Base-by-base conservation (phyloP, 495 filamentous ascomycete genomes). In the Hypoxylon intermedium region DNA sequence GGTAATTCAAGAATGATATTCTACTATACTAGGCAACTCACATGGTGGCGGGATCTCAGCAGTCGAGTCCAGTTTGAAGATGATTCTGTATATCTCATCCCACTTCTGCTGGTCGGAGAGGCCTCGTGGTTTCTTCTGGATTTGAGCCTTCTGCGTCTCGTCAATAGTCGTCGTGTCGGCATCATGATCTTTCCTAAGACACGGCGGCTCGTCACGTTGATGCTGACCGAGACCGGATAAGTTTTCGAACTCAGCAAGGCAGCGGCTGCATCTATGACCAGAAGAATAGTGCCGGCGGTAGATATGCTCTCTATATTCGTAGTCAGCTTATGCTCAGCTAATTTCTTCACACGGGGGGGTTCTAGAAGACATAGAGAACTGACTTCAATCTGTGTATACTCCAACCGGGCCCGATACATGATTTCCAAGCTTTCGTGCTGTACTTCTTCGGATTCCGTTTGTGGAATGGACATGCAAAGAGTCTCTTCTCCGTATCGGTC, bases 391-490 rank as follows among this genome's bases (percentile, higher is more conserved):
- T 66, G 6, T 38, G 31, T 47, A 66, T 61, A 6, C 13, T 36
- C 46, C 63, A 47, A 9, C 52, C 57, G 2, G 46, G 51, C n/a
- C 31, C 45, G n/a, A 44, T 34, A 20, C 63, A 66, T 20, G 55
- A 26, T 48, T 60, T 66, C 63, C 57, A 57, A 18, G 34, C 18
- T n/a, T 61, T 65, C 18, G 52, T 65, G 18, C 47, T 49, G 20
- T 65, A 65, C 12, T 44, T 62, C 5, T 26, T 41, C 0, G 66
- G 66, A 41, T 65, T 56, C 23, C 43, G 13, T 26, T 65, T 61
- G 40, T 50, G 44, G 26, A 65, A 68, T 5, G 66, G 66, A 9
- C 66, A 68, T 6, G 66, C 61, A 33, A 65, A 65, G 2, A 47
- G 26, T 9, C 23, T 55, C 7, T 45, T 26, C n/a, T 51, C 51